These are phyloP conservation scores for Picea sitchensis DNA, from an alignment of 75 land plant species.

Conservation along the genomic window DNA sequence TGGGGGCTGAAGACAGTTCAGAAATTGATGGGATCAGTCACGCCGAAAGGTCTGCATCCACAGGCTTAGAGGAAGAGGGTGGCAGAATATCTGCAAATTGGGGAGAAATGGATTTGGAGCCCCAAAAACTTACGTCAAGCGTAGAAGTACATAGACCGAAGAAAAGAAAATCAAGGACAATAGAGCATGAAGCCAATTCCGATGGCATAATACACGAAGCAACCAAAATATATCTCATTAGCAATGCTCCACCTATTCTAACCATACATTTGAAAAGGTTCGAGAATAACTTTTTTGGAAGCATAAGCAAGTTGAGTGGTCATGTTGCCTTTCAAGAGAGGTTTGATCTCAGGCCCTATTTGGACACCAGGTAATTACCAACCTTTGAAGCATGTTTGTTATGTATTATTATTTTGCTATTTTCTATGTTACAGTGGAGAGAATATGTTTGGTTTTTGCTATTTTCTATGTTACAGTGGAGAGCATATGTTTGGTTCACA, in stretches of 20 bases:
- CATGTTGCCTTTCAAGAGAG: slow-evolving; percentile 64
- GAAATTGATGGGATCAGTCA: too few relatives aligned
- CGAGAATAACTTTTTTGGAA: slow-evolving; percentile 79
- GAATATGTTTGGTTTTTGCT: not conserved
- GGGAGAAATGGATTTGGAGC: too few relatives aligned
- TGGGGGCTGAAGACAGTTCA: too few relatives aligned
- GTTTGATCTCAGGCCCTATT: slow-evolving; percentile 66
- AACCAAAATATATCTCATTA: slow-evolving; percentile 66
- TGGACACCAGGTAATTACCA: slow-evolving; percentile 57
- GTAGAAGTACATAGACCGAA: slow-evolving; percentile 8
- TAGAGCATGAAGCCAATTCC: slow-evolving; percentile 15
- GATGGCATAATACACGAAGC: slow-evolving; percentile 69
- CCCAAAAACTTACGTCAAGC: too few relatives aligned
- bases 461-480: not conserved
- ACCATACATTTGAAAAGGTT: slow-evolving; percentile 89
- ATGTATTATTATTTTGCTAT: not conserved
- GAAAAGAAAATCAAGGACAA: slow-evolving; percentile 14
- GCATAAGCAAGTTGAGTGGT: slow-evolving; percentile 77
- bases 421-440: not conserved
- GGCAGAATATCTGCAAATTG: too few relatives aligned
- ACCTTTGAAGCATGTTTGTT: not conserved
- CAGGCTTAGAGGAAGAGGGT: too few relatives aligned
- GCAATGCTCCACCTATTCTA: slow-evolving; percentile 67
- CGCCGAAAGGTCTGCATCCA: too few relatives aligned
- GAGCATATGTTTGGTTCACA: too few relatives aligned